These are phyloP conservation scores for Flagelloscypha sp. DNA, from an alignment of 768 basidiomycete genomes.

Conservation along the genomic window DNA sequence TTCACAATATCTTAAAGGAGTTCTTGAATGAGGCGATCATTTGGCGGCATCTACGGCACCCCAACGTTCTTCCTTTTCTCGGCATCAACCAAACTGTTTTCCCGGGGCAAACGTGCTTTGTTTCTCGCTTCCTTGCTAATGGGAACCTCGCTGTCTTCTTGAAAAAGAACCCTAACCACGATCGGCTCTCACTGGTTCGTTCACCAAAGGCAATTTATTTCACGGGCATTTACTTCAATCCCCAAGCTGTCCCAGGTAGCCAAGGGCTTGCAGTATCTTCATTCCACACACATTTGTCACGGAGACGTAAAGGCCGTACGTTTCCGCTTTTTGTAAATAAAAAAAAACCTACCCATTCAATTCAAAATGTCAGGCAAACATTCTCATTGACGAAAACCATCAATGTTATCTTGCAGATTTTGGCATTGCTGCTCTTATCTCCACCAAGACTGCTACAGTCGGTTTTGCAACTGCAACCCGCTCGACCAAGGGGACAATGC, in stretches of 20 bases:
- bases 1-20: too few relatives aligned
- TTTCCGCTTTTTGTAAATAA: not conserved
- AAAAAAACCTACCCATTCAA: not conserved
- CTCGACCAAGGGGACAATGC: constrained; percentile 8
- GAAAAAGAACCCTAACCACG: not conserved
- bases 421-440: constrained; percentile 9
- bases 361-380: constrained; percentile 12
- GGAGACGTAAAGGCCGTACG: constrained; percentile 20
- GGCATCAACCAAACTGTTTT: constrained; percentile 12
- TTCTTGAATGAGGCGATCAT: constrained; percentile 15
- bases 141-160: constrained; percentile 10
- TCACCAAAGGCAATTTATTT: not conserved
- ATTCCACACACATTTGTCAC: constrained; percentile 16
- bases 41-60: constrained; percentile 15
- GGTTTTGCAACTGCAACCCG: constrained; percentile 1
- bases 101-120: constrained; percentile 11
- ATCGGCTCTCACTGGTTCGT: not conserved
- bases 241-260: constrained; percentile 25
- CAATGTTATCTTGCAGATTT: constrained; percentile 13
- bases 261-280: constrained; percentile 26
- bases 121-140: constrained; percentile 17
- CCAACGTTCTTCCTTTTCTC: constrained; percentile 15
- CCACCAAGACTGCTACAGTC: constrained; percentile 7
- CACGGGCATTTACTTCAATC: not conserved
- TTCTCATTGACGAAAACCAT: constrained; percentile 10